These are phyloP conservation scores for Microdochium paspali DNA, from an alignment of 2,329 filamentous ascomycete genomes.

Conservation along the genomic window DNA sequence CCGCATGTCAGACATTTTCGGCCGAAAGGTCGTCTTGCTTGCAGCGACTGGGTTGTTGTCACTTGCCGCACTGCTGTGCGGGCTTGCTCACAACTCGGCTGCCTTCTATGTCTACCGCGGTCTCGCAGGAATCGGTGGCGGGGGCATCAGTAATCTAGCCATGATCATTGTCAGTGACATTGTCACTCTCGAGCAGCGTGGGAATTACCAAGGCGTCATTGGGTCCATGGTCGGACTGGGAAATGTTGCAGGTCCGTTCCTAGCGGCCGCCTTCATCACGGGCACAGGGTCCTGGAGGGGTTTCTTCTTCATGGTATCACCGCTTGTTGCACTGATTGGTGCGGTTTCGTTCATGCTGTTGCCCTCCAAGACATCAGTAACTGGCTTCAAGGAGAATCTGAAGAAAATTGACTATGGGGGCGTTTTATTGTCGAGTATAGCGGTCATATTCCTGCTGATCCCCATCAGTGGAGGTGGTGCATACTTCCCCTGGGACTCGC, in stretches of 20 bases:
- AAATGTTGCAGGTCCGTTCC: slow-evolving; percentile 34
- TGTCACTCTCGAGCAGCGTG: slow-evolving; percentile 22
- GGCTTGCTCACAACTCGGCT: slow-evolving; percentile 17
- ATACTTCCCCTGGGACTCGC: slow-evolving; percentile 45
- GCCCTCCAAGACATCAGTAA: slow-evolving; percentile 39
- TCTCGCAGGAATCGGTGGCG: slow-evolving; percentile 23
- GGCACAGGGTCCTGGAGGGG: slow-evolving; percentile 16
- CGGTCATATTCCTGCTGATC: slow-evolving; percentile 51
- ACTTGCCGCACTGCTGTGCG: slow-evolving; percentile 19
- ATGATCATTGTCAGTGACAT: slow-evolving; percentile 29
- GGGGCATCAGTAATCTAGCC: slow-evolving; percentile 22
- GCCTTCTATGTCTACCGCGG: slow-evolving; percentile 25
- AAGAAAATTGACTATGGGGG: slow-evolving; percentile 51
- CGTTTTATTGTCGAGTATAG: slow-evolving; percentile 41
- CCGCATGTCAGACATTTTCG: slow-evolving; percentile 23
- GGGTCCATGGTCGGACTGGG: slow-evolving; percentile 32
- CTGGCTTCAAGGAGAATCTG: slow-evolving; percentile 34
- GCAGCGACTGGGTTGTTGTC: slow-evolving; percentile 17
- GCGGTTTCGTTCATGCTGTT: slow-evolving; percentile 35
- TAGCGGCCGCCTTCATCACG: slow-evolving; percentile 31
- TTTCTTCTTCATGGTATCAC: slow-evolving; percentile 37
- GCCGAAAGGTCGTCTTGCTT: slow-evolving; percentile 22
- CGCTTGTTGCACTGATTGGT: slow-evolving; percentile 34
- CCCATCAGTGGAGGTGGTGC: slow-evolving; percentile 49
- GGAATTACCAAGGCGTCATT: slow-evolving; percentile 29